Base-by-base conservation (phyloP, 139 green algal species). In the Monoraphidium neglectum region DNA sequence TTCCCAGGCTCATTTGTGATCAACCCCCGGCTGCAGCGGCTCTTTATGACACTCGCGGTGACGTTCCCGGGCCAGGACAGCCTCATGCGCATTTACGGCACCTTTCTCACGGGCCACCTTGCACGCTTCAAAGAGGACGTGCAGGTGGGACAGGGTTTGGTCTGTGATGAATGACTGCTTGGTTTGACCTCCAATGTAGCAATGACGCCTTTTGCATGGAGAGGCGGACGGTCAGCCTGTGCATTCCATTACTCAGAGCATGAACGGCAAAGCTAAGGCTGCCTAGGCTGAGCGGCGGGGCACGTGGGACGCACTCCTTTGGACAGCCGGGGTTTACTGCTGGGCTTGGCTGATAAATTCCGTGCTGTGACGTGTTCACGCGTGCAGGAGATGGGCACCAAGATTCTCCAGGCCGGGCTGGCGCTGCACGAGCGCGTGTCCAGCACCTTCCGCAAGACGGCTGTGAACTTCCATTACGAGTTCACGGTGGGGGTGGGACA, bases 401-500 rank as follows among this genome's bases (percentile, higher is more conserved):
- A 95, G 85, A 83, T 94, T 33, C 74, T 96, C 80, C 90, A 95
- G 82, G 93, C 92, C 23, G 90, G 92, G 32, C 87, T 97, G 53
- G 90, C 89, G 5, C 84, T 96, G 81, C 93, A 97, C 67, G 89
- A 96, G 47, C 88, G 90, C 71, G 93, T 97, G 65, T 86, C 83
- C 21, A 61, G 77, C 72, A 95, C 87, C 16, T 97, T 97, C 89
- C 82, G 93, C 66, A 96, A 96, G 90, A 96, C 93, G 16, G 93
- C 93, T 35, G 83, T 95, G 51, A 97, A 96, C 87, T 96, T 96
- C 85, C 93, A 97, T 82, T 97, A 97, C 68, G 93, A 97, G 85
- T 97, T 51, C 12, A 51, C 43, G 43, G 43, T 51, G 43, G 43
- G 43, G 43, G 43, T 21, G 8, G 21, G 18, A 60, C 18, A 60